Evolutionary conservation across 495 filamentous ascomycete species (phyloP).

Genomic region (Xylaria castorea): DNA sequence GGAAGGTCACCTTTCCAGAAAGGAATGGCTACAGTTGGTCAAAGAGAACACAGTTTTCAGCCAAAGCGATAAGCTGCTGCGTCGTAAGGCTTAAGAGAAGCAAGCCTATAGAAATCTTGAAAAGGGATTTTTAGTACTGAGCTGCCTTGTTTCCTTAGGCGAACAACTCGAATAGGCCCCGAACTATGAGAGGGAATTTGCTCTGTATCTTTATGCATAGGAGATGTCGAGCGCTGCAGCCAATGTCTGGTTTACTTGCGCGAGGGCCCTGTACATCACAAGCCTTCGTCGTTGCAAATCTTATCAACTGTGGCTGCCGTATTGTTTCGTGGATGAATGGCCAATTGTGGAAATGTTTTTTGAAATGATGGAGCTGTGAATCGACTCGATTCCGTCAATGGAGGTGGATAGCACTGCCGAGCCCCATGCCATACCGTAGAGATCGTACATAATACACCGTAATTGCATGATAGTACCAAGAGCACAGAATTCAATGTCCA

Average conservation of each 20-base stretch:
- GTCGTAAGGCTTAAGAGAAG: conserved; percentile 42
- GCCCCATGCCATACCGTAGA: background rate
- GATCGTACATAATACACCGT: conserved; percentile 20
- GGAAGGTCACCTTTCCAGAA: conserved; percentile 47
- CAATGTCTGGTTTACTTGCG: background rate
- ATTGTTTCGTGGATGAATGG: background rate
- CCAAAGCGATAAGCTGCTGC: conserved; percentile 52
- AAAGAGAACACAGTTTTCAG: conserved; percentile 54
- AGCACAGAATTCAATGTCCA: background rate
- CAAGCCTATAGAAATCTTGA: background rate
- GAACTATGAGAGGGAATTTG: background rate
- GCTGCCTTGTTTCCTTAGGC: background rate
- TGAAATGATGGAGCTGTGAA: background rate
- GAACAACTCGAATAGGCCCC: background rate
- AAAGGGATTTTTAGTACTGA: background rate
- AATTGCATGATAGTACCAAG: background rate
- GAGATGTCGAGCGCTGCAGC: background rate
- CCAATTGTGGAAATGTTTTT: background rate
- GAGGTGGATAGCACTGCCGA: background rate
- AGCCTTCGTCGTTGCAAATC: background rate
- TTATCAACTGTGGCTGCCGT: background rate
- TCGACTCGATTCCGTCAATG: background rate
- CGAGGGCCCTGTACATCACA: background rate
- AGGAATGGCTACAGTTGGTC: conserved; percentile 62
- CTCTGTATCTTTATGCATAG: background rate